phyloP scores from a whole-genome alignment of 441 rosid genomes.

The Gossypium trilobum region DNA sequence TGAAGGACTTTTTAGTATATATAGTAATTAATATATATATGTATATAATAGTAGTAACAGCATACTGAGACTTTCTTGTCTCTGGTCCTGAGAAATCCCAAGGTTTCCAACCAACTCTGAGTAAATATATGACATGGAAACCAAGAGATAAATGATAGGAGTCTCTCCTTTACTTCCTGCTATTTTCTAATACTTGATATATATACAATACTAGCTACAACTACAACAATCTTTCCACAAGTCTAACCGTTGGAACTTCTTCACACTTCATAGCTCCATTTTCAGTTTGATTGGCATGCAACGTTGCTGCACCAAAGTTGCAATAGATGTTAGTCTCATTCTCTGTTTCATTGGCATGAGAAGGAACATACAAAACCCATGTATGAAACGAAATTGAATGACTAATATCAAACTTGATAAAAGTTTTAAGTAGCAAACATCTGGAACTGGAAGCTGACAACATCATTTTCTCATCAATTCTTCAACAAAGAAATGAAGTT shows the following conservation, averaged over 20 bases:
- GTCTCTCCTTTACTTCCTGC: constrained; percentile 27
- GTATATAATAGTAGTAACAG: constrained; percentile 12
- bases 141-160: constrained; percentile 27
- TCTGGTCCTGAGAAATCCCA: constrained; percentile 20
- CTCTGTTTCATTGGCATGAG: background rate
- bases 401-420: constrained; percentile 17
- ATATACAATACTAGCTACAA: constrained; percentile 36
- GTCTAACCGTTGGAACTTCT: constrained; percentile 7
- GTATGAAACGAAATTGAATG: background rate
- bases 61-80: constrained; percentile 19
- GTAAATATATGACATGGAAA: constrained; percentile 25
- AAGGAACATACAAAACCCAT: background rate
- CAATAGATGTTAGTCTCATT: constrained; percentile 8
- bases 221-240: background rate
- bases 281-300: constrained; percentile 50
- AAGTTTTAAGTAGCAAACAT: constrained; percentile 1
- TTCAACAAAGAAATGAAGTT: background rate
- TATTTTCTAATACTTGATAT: constrained; percentile 31
- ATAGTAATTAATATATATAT: background rate
- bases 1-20: constrained; percentile 24
- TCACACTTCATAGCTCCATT: constrained; percentile 59
- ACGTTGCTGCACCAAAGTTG: constrained; percentile 33
- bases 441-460: background rate
- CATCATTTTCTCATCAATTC: background rate
- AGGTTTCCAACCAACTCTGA: constrained; percentile 23